These are phyloP conservation scores for Ormosia semicastrata DNA, from an alignment of 306 rosid genomes.

Conservation along the genomic window DNA sequence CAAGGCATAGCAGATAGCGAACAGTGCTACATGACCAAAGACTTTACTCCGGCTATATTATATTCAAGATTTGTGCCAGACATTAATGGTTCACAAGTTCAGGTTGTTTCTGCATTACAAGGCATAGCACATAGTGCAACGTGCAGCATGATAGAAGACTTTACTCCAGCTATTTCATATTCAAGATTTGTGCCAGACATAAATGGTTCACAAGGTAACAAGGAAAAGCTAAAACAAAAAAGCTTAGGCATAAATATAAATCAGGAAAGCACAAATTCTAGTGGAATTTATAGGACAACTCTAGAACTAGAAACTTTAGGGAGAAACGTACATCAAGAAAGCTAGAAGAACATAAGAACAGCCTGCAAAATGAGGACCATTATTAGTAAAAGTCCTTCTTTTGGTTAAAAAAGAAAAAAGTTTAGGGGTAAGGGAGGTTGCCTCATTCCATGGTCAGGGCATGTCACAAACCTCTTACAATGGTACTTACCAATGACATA, in stretches of 20 bases:
- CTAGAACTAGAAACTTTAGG: background rate
- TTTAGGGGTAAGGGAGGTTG: background rate
- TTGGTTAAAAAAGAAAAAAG: background rate
- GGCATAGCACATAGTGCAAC: slow-evolving; percentile 29
- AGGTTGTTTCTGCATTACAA: slow-evolving; percentile 50
- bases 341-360: background rate
- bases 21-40: slow-evolving; percentile 1
- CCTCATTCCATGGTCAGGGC: background rate
- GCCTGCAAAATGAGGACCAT: background rate
- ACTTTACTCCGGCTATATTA: slow-evolving; percentile 6
- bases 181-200: background rate
- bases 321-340: background rate
- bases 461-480: background rate
- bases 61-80: background rate
- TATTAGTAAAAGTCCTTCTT: background rate
- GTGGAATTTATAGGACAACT: background rate
- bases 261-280: background rate
- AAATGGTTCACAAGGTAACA: slow-evolving; percentile 30
- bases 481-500: background rate
- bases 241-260: background rate
- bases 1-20: slow-evolving; percentile 39
- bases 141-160: slow-evolving; percentile 4
- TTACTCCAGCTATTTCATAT: slow-evolving; percentile 11
- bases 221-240: background rate
- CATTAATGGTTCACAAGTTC: slow-evolving; percentile 33